phyloP scores from a whole-genome alignment of 768 basidiomycete species.

The Brasilioporus rufonigricans region DNA sequence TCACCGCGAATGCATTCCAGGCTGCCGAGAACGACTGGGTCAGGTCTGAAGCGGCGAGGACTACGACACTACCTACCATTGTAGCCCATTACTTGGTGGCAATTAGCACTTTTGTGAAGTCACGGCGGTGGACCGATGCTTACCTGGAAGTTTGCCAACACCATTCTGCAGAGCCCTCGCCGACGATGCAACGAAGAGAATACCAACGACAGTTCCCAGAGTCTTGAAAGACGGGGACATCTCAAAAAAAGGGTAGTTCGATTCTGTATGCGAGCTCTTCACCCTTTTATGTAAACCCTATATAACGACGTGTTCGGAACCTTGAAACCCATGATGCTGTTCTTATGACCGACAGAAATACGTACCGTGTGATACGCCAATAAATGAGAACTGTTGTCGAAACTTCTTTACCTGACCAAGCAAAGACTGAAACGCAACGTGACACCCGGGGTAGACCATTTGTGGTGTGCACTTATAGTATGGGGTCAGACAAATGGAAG shows the following conservation, averaged over 20 bases:
- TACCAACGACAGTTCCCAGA: constrained; percentile 3
- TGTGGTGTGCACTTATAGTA: neutral
- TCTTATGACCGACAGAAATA: constrained; percentile 1
- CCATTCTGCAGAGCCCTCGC: constrained; percentile 27
- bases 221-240: constrained; percentile 14
- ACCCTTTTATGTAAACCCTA: neutral
- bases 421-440: neutral
- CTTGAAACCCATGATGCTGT: neutral
- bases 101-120: constrained; percentile 3
- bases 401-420: neutral
- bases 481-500: neutral
- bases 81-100: constrained; percentile 29
- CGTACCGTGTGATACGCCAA: neutral
- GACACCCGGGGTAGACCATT: neutral
- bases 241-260: neutral
- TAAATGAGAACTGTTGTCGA: neutral
- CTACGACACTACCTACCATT: constrained; percentile 21
- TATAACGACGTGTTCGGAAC: neutral
- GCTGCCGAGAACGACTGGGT: constrained; percentile 35
- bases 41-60: neutral
- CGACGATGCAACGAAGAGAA: constrained; percentile 12
- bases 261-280: neutral
- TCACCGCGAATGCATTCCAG: constrained; percentile 64
- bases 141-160: constrained; percentile 33
- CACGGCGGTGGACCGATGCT: neutral